phyloP scores from a whole-genome alignment of 78 protist genomes.

The Isochrysis galbana region DNA sequence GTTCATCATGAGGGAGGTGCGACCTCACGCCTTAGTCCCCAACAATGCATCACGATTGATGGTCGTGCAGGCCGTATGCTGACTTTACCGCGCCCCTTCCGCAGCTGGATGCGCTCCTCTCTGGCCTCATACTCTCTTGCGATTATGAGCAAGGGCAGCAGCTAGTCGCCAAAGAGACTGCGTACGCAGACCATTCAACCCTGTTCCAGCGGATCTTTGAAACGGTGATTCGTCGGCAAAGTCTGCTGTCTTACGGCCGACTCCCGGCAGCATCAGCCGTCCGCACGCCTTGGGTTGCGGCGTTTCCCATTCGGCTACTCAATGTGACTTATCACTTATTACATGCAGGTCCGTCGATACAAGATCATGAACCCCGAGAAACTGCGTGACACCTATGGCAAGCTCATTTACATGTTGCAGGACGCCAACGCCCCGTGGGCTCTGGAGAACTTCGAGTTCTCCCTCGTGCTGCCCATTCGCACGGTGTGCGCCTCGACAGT shows the following conservation, averaged over 20 bases:
- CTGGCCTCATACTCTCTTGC: slow-evolving; percentile 66
- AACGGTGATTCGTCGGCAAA: too few relatives aligned
- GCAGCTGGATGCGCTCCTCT: slow-evolving; percentile 67
- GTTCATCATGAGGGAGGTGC: slow-evolving; percentile 54
- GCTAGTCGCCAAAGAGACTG: slow-evolving; percentile 25
- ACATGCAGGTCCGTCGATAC: slow-evolving; percentile 70
- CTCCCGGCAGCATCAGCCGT: too few relatives aligned
- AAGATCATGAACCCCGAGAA: slow-evolving; percentile 89
- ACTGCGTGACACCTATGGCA: slow-evolving; percentile 79
- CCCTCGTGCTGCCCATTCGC: slow-evolving; percentile 56
- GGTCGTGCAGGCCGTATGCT: too few relatives aligned
- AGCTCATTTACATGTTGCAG: slow-evolving; percentile 78
- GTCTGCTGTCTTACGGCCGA: too few relatives aligned
- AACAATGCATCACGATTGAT: too few relatives aligned
- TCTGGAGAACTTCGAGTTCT: slow-evolving; percentile 45
- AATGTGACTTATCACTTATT: too few relatives aligned
- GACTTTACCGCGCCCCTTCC: too few relatives aligned
- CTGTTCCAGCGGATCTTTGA: background rate
- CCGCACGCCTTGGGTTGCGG: too few relatives aligned
- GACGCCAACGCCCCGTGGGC: background rate
- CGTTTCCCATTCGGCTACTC: too few relatives aligned
- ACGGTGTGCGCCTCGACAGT: too few relatives aligned
- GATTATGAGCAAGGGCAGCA: slow-evolving; percentile 66
- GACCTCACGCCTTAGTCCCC: too few relatives aligned
- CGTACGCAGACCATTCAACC: background rate